Percentiles rank a stretch among this genome's conserved stretches.
Evolutionary conservation across 495 filamentous ascomycete genomes (phyloP).

Genomic region (Astrothelium subdiscretum): DNA sequence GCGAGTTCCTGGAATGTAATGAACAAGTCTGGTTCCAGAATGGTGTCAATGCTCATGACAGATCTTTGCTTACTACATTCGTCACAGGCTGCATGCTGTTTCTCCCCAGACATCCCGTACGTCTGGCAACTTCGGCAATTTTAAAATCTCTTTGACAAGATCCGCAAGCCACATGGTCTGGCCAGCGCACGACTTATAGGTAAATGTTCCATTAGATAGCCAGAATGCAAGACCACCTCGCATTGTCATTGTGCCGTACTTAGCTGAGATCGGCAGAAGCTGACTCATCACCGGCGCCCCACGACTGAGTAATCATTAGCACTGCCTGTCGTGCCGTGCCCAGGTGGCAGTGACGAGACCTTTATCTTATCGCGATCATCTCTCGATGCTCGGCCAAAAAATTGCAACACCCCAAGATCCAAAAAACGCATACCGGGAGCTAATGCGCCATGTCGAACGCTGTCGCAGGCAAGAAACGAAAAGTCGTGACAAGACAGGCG

Average conservation of each 20-base stretch:
- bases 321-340: too few relatives aligned
- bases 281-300: too few relatives aligned
- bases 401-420: neutral
- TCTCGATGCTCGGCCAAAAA: constrained; percentile 16
- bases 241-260: neutral
- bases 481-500: neutral
- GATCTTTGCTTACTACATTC: constrained; percentile 21
- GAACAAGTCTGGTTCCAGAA: neutral
- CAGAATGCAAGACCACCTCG: neutral
- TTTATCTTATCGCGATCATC: constrained; percentile 4
- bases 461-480: neutral
- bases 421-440: neutral
- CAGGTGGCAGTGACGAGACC: constrained; percentile 8
- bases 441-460: neutral
- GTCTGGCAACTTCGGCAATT: neutral
- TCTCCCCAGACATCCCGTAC: constrained; percentile 1
- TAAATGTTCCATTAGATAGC: neutral
- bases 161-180: neutral
- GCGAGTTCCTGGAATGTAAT: constrained; percentile 15
- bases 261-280: neutral
- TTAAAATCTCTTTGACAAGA: neutral
- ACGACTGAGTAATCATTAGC: neutral
- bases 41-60: neutral
- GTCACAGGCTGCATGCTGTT: constrained; percentile 24
- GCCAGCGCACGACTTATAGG: neutral